A percentile compares a stretch with the other conserved stretches of the same genome.
Evolutionary conservation across 139 green algal species (phyloP).

Genomic region (Tetraselmis striata): DNA sequence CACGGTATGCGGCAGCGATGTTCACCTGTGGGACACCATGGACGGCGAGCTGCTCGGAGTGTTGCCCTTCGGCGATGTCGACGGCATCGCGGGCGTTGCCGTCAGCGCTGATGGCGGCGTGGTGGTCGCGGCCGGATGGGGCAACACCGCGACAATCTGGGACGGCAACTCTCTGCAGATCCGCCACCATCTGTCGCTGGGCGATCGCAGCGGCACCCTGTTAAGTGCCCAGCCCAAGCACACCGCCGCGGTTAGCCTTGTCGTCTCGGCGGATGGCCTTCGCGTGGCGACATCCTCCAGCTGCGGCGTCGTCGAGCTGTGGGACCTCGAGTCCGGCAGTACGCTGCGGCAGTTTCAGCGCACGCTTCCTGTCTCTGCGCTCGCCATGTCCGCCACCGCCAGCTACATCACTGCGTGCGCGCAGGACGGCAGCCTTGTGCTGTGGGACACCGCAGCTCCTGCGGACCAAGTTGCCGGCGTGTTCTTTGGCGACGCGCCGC

Average conservation of each 20-base stretch:
- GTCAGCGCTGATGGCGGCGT: not conserved
- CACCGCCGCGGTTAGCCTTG: not conserved
- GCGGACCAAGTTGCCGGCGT: not conserved
- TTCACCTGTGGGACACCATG: not conserved
- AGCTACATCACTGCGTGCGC: not conserved
- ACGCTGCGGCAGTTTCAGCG: not conserved
- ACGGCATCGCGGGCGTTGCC: not conserved
- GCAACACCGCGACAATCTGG: not conserved
- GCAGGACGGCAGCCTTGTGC: not conserved
- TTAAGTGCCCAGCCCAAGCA: not conserved
- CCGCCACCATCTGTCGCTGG: not conserved
- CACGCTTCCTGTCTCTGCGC: not conserved
- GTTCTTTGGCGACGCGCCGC: not conserved
- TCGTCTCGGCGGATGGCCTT: not conserved
- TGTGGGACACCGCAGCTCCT: not conserved
- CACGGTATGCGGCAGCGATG: not conserved
- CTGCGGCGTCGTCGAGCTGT: not conserved
- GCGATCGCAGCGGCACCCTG: not conserved
- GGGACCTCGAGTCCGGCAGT: not conserved
- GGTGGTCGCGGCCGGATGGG: not conserved
- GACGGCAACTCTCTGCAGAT: not conserved
- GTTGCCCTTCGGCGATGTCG: not conserved
- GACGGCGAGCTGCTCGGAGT: not conserved
- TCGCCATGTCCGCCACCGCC: not conserved
- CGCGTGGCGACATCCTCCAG: not conserved